These are phyloP conservation scores for Rhodotorula kratochvilovae DNA, from an alignment of 768 basidiomycete genomes.

Conservation along the genomic window DNA sequence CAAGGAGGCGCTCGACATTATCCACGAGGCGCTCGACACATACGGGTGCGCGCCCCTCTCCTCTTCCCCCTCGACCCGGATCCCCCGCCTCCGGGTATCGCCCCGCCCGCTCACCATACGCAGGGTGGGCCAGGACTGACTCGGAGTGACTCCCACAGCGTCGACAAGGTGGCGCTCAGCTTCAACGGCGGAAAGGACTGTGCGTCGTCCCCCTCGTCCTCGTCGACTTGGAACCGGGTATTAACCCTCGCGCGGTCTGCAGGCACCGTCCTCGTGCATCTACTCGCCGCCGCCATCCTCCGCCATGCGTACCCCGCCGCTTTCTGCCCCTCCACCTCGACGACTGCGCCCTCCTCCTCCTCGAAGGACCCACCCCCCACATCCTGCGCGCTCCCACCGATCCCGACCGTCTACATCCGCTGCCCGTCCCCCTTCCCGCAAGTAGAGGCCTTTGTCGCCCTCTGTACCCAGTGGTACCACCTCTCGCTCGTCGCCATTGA, in stretches of 20 bases:
- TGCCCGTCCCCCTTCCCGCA: constrained; percentile 78
- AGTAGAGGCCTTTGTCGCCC: constrained; percentile 76
- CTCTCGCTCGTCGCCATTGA: constrained; percentile 68
- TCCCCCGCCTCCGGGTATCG: no score
- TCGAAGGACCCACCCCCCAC: no score
- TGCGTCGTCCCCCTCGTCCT: no score
- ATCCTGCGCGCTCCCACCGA: constrained; percentile 40
- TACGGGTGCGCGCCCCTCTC: constrained; percentile 65
- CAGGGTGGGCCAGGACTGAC: no score
- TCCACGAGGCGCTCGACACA: constrained; percentile 68
- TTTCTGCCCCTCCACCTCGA: constrained; percentile 16
- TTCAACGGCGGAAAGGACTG: constrained; percentile 99
- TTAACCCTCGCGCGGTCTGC: no score
- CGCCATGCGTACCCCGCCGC: constrained; percentile 40
- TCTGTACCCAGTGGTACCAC: constrained; percentile 60
- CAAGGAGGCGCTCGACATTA: constrained; percentile 73
- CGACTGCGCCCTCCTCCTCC: constrained; percentile 53
- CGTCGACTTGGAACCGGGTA: no score
- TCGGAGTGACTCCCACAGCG: no score
- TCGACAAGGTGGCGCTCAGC: constrained; percentile 63
- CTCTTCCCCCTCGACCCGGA: background rate
- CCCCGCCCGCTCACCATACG: no score
- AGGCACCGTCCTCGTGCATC: constrained; percentile 89
- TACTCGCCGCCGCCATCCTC: constrained; percentile 70
- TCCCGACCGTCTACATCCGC: constrained; percentile 71